Evolutionary conservation across 306 rosid species (phyloP).

Genomic region (Rubus idaeus): DNA sequence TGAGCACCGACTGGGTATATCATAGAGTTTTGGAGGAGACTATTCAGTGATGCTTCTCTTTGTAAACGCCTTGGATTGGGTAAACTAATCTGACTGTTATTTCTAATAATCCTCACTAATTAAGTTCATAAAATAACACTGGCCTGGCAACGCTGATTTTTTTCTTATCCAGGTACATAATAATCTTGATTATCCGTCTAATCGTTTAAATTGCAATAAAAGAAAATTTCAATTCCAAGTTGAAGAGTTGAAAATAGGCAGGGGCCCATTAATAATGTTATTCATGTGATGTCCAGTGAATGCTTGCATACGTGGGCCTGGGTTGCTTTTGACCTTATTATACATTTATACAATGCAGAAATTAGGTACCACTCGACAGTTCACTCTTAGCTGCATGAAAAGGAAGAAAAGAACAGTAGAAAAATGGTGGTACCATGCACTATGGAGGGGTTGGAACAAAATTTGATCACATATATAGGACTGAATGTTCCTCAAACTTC

Average conservation of each 20-base stretch:
- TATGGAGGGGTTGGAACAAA: not conserved
- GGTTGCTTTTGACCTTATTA: not conserved
- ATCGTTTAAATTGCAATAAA: not conserved
- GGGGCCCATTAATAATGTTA: conserved; percentile 14
- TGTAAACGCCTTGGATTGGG: not conserved
- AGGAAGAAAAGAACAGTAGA: not conserved
- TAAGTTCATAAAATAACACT: not conserved
- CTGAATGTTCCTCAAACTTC: not conserved
- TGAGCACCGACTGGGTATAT: not conserved
- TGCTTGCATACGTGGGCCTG: not conserved
- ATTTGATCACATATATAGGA: not conserved
- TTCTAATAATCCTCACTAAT: not conserved
- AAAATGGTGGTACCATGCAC: not conserved
- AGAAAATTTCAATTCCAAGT: not conserved
- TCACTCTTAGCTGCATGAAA: not conserved
- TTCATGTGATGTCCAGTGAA: conserved; percentile 7
- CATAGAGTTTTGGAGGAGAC: not conserved
- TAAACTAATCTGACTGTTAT: not conserved
- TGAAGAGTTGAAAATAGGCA: not conserved
- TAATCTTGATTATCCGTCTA: not conserved
- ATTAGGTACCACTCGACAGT: not conserved
- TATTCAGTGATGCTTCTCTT: not conserved
- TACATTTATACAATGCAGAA: not conserved
- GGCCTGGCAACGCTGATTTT: not conserved
- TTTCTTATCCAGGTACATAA: not conserved